Evolutionary conservation across 768 basidiomycete species (phyloP).

Genomic region (Galerina sulciceps): DNA sequence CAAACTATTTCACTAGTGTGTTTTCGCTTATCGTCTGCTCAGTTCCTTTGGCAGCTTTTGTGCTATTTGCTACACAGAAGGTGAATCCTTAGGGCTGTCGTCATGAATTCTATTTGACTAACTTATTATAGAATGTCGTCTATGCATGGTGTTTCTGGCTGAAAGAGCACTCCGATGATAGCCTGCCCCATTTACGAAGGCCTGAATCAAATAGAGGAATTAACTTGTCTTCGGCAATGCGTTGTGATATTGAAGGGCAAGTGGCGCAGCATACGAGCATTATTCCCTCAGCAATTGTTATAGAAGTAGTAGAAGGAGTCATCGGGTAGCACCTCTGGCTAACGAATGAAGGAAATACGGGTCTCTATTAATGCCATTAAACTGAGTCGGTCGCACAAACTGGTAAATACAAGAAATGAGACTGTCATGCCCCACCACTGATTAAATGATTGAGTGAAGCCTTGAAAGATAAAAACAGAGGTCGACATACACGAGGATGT

Average conservation of each 20-base stretch:
- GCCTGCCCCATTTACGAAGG: conserved; percentile 1
- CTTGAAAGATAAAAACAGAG: neutral
- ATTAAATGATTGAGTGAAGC: conserved; percentile 27
- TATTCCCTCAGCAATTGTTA: no score
- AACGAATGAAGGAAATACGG: no score
- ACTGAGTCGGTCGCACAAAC: conserved; percentile 10
- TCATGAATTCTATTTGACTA: neutral
- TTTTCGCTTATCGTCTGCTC: neutral
- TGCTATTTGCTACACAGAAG: conserved; percentile 55
- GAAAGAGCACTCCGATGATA: conserved; percentile 5
- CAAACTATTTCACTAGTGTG: conserved; percentile 6
- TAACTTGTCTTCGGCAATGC: neutral
- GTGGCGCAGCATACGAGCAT: neutral
- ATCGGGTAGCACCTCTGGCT: no score
- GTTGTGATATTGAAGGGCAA: neutral
- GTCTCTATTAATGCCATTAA: neutral
- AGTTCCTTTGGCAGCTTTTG: conserved; percentile 55
- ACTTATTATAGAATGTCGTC: conserved; percentile 39
- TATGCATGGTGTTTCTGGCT: conserved; percentile 38
- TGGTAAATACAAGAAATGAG: conserved; percentile 30
- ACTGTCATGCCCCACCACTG: conserved; percentile 75
- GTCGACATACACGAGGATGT: conserved; percentile 90
- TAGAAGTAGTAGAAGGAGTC: no score
- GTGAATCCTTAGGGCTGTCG: conserved; percentile 27
- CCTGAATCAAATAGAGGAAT: neutral